Evolutionary conservation across 768 basidiomycete genomes (phyloP).

Genomic region (Lactarius evosmus): DNA sequence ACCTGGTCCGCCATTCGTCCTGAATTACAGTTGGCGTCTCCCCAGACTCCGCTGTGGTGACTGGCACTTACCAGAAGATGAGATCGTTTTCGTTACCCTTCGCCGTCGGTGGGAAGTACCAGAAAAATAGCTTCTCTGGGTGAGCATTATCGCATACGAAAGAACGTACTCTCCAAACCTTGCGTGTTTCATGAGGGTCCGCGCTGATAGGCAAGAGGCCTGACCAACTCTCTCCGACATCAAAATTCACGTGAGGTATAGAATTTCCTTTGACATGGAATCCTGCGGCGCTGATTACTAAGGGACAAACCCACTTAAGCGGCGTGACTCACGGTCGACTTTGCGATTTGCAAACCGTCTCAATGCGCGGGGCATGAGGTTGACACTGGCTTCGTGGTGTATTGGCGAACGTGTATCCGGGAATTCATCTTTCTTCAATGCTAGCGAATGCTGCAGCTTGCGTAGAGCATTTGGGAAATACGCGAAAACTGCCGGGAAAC

Average conservation of each 20-base stretch:
- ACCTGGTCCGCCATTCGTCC: conserved; percentile 29
- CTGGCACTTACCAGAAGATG: conserved; percentile 24
- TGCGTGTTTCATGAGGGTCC: conserved; percentile 20
- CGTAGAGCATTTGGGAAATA: neutral
- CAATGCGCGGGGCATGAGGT: neutral
- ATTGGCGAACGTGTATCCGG: neutral
- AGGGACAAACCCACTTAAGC: neutral
- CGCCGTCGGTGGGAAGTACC: conserved; percentile 24
- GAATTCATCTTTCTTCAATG: neutral
- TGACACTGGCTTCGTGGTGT: neutral
- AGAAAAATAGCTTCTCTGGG: conserved; percentile 23
- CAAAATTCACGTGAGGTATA: conserved; percentile 26
- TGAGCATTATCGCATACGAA: neutral
- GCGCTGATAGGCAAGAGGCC: conserved; percentile 27
- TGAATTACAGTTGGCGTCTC: neutral
- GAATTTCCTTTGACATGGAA: conserved; percentile 21
- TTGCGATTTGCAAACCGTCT: conserved; percentile 13
- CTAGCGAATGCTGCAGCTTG: neutral
- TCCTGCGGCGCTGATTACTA: neutral
- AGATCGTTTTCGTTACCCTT: conserved; percentile 25
- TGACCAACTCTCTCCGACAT: conserved; percentile 26
- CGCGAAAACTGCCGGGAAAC: neutral
- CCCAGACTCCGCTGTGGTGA: neutral
- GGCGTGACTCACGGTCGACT: conserved; percentile 10
- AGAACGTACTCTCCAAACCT: conserved; percentile 13